These are phyloP conservation scores for Helicostylum pulchrum DNA, from an alignment of 192 early-diverging fungal genomes.

Conservation along the genomic window DNA sequence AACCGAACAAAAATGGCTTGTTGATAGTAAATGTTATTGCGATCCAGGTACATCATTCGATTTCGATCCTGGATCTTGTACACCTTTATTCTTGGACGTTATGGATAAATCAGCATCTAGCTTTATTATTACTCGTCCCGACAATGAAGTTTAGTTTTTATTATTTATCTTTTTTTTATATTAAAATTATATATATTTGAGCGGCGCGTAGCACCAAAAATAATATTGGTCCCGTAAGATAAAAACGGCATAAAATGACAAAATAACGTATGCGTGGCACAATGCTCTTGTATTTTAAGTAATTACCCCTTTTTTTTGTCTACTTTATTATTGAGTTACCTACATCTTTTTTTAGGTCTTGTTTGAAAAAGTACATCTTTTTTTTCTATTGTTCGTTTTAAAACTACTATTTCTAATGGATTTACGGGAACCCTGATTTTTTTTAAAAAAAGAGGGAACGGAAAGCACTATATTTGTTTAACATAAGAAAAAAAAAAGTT, in stretches of 20 bases:
- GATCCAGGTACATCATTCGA: conserved; percentile 35
- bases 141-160: conserved; percentile 9
- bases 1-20: conserved; percentile 38
- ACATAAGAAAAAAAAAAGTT: no score
- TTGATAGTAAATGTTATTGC: conserved; percentile 50
- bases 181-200: background rate
- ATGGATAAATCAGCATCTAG: conserved; percentile 11
- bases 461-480: no score
- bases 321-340: no score
- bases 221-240: background rate
- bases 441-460: no score
- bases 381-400: no score
- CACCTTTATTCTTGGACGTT: conserved; percentile 11
- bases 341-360: no score
- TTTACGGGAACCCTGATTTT: no score
- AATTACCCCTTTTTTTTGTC: no score
- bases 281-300: background rate
- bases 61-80: conserved; percentile 16
- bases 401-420: no score
- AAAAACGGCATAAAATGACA: background rate
- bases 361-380: no score
- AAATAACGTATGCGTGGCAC: background rate
- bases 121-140: conserved; percentile 18
- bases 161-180: background rate
- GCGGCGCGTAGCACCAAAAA: background rate